These are phyloP conservation scores for Fibroporia radiculosa DNA, from an alignment of 768 basidiomycete genomes.

Conservation along the genomic window DNA sequence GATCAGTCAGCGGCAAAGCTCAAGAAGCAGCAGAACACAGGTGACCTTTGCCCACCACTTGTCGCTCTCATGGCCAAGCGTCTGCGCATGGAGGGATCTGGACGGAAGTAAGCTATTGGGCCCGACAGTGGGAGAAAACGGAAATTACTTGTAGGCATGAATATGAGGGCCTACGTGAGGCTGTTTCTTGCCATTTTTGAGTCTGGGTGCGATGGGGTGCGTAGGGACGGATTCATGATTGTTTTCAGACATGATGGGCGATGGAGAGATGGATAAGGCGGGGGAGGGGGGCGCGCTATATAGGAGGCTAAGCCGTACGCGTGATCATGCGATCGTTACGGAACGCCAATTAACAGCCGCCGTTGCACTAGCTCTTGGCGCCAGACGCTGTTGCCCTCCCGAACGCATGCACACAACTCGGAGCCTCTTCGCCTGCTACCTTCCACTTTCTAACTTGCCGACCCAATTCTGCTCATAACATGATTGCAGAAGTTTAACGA, in stretches of 20 bases:
- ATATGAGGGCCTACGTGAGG: conserved; percentile 79
- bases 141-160: conserved; percentile 47
- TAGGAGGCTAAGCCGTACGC: conserved; percentile 4
- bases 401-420: no score
- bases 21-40: background rate
- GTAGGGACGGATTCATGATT: conserved; percentile 23
- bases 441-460: no score
- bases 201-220: conserved; percentile 73
- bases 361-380: no score
- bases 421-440: no score
- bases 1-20: background rate
- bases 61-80: conserved; percentile 72
- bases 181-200: conserved; percentile 51
- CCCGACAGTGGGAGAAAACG: conserved; percentile 16
- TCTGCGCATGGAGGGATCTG: conserved; percentile 49
- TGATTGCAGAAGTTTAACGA: no score
- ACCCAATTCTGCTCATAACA: no score
- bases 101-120: conserved; percentile 13
- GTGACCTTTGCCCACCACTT: conserved; percentile 81
- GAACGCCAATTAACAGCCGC: conserved; percentile 1
- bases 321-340: conserved; percentile 5
- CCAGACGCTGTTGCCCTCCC: no score
- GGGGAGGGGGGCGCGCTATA: conserved; percentile 2
- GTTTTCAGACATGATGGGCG: conserved; percentile 19
- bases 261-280: conserved; percentile 2